phyloP scores from a whole-genome alignment of 1,284 basidiomycete species.

The Mycosarcoma maydis region DNA sequence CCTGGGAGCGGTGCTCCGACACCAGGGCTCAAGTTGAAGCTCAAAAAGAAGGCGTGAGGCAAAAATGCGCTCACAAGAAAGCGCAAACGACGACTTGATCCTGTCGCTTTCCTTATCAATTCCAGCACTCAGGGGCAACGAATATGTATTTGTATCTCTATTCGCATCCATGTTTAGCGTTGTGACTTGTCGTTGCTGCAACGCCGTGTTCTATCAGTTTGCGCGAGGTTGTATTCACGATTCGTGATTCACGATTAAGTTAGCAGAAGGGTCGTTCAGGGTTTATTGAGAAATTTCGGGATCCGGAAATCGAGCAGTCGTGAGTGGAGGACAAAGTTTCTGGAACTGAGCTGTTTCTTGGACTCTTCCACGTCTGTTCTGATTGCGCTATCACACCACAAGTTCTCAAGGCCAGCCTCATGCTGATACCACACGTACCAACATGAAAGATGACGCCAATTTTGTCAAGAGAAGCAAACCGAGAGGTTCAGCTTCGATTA shows the following conservation, averaged over 20 bases:
- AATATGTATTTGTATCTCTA: constrained; percentile 31
- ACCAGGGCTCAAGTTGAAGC: constrained; percentile 46
- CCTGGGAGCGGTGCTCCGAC: constrained; percentile 29
- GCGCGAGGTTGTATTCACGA: too few relatives aligned
- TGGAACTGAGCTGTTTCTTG: constrained; percentile 6
- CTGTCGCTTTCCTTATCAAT: too few relatives aligned
- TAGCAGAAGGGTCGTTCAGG: background rate
- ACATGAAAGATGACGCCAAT: constrained; percentile 19
- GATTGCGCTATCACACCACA: background rate
- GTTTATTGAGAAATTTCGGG: constrained; percentile 14
- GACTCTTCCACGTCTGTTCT: background rate
- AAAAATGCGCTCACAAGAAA: too few relatives aligned
- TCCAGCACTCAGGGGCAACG: too few relatives aligned
- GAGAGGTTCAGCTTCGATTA: constrained; percentile 16
- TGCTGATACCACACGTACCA: too few relatives aligned
- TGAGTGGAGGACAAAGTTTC: constrained; percentile 8
- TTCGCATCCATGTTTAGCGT: background rate
- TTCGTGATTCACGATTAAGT: background rate
- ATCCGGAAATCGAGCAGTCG: constrained; percentile 6
- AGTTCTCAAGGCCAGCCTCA: too few relatives aligned
- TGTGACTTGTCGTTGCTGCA: background rate
- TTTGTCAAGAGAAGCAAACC: constrained; percentile 42
- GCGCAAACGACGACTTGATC: too few relatives aligned
- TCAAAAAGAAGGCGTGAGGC: constrained; percentile 44
- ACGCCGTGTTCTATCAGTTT: background rate